Evolutionary conservation across 768 basidiomycete species (phyloP).

Genomic region (Amanita subjunquillea): DNA sequence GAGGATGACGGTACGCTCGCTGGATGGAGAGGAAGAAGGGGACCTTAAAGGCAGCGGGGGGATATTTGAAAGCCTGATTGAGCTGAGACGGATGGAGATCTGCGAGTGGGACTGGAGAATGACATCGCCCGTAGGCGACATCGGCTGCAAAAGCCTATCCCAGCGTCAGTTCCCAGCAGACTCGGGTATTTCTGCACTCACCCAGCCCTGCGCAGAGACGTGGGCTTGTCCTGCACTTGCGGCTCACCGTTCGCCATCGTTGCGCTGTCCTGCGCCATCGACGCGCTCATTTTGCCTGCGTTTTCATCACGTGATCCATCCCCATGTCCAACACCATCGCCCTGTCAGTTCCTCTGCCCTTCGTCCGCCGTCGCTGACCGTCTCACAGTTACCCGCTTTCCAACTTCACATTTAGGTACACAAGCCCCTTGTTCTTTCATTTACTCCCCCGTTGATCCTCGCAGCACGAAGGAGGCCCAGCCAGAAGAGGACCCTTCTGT

Average conservation of each 20-base stretch:
- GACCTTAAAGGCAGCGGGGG: conserved; percentile 11
- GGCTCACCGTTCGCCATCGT: background rate
- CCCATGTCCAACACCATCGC: conserved; percentile 44
- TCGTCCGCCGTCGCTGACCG: background rate
- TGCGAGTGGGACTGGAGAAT: conserved; percentile 37
- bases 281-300: background rate
- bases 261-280: background rate
- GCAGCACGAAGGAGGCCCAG: conserved; percentile 86
- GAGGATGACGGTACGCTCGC: too few relatives aligned
- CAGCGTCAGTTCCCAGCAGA: too few relatives aligned
- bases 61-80: conserved; percentile 55
- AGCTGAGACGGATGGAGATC: conserved; percentile 53
- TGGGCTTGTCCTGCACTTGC: background rate
- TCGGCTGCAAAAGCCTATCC: conserved; percentile 29
- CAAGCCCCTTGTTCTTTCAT: too few relatives aligned
- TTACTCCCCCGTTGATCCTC: background rate
- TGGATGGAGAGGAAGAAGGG: background rate
- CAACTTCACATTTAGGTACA: conserved; percentile 85
- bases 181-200: background rate
- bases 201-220: background rate
- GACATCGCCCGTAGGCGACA: conserved; percentile 13
- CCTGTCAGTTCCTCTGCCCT: conserved; percentile 21
- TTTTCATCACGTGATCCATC: background rate
- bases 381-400: conserved; percentile 65
- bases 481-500: conserved; percentile 97